Evolutionary conservation across 352 stramenopile genomes (phyloP), one percentile per base, ranked within the genome.

Genomic region (Phytopythium cucurbitacearum): DNA sequence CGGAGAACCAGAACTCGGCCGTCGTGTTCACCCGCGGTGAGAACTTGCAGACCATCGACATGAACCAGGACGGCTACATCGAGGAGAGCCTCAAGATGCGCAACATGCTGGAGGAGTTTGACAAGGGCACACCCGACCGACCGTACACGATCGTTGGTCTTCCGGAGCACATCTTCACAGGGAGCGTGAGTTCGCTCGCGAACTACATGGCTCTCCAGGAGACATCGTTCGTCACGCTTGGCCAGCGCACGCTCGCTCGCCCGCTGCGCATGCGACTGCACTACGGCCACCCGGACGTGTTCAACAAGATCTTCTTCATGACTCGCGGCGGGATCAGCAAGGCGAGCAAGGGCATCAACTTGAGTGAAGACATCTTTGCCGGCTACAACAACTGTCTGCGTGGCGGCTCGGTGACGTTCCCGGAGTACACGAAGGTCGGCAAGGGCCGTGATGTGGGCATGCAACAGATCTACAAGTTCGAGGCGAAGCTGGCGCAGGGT

Each of bases 401-500:
- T 52, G 97, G 97, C 44, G 96, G 96, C 15, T 89, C 89, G 8
- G 96, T 99, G 13, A 87, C 87, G 2, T 99, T 99, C 81, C 97
- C 97, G n/a, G 97, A 99, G 73, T 99, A 99, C 67, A 85, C 98
- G 45, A 98, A 99, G 76, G 96, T 97, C 43, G 97, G 97, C 49
- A 99, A 99, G 68, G 97, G 97, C 38, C 93, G 97, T 49, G 97
- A 99, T 89, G 97, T 99, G 32, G 97, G 97, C 41, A 99, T 99
- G 95, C 97, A 98, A 65, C 97, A 99, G 67, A 99, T 99, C 60
- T 99, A 99, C 83, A 99, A 99, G 73, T 99, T 99, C 58, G 97
- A 99, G 71, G 96, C 97, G 1, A 99, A 99, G 61, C 75, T 98
- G 8, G 96, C 92, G 53, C 95, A 99, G 71, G 97, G 97, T 48